These are phyloP conservation scores for Colletotrichum sp. DNA, from an alignment of 2,329 filamentous ascomycete species.

Conservation along the genomic window DNA sequence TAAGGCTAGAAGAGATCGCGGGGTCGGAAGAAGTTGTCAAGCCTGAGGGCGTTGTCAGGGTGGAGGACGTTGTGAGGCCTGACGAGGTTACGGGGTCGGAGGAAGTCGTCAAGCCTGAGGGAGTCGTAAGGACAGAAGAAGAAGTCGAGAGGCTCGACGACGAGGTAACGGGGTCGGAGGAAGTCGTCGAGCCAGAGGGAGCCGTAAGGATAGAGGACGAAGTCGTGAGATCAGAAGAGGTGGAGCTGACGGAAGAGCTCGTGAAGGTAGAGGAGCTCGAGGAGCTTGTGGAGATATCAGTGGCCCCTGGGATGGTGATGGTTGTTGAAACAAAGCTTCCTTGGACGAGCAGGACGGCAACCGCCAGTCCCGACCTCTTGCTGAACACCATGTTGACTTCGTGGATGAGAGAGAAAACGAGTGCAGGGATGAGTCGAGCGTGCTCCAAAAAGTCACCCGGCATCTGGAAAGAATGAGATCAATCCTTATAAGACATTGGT, in stretches of 20 bases:
- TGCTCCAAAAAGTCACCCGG: not conserved
- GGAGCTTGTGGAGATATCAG: not conserved
- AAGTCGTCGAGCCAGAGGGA: not conserved
- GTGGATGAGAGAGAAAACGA: not conserved
- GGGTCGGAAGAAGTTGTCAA: too few species aligned
- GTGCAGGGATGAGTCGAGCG: not conserved
- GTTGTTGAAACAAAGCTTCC: not conserved
- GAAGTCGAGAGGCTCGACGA: too few species aligned
- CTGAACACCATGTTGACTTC: not conserved
- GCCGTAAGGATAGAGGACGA: not conserved
- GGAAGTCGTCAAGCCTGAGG: not conserved
- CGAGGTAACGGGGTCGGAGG: not conserved
- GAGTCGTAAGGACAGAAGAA: not conserved
- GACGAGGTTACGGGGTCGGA: not conserved
- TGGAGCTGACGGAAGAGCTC: not conserved
- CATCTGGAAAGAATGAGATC: not conserved
- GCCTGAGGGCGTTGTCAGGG: too few species aligned
- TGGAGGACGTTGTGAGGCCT: too few species aligned
- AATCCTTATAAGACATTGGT: not conserved
- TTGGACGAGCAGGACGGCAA: not conserved
- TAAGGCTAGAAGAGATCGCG: too few species aligned
- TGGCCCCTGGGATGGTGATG: accelerated
- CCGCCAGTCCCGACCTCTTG: not conserved
- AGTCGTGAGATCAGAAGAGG: not conserved
- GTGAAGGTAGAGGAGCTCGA: not conserved